phyloP scores from a whole-genome alignment of 768 basidiomycete species.

The Nevesoporus exiguus region DNA sequence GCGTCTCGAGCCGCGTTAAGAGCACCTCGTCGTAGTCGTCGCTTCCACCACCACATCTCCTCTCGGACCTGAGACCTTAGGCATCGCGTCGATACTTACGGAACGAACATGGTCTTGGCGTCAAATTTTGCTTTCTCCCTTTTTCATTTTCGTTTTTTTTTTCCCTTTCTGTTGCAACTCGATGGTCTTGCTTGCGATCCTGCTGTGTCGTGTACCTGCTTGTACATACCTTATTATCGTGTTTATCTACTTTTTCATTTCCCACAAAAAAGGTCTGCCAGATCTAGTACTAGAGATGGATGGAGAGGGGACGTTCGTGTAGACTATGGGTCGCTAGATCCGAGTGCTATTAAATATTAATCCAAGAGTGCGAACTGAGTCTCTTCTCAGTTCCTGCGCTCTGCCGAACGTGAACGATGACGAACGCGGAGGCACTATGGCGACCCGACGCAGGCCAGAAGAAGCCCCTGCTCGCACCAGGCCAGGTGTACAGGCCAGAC shows the following conservation, averaged over 20 bases:
- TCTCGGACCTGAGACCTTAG: constrained; percentile 12
- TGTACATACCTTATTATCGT: constrained; percentile 37
- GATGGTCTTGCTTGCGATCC: constrained; percentile 21
- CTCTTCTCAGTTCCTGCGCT: neutral
- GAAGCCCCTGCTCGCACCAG: neutral
- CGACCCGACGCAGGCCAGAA: constrained; percentile 1
- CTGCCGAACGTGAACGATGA: neutral
- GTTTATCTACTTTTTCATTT: constrained; percentile 25
- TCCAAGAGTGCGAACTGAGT: neutral
- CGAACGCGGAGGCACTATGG: neutral
- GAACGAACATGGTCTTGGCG: constrained; percentile 10
- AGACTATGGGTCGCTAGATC: constrained; percentile 2
- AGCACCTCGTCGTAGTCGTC: constrained; percentile 18
- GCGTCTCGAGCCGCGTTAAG: constrained; percentile 57
- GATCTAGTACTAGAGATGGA: constrained; percentile 4
- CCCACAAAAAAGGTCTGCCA: neutral
- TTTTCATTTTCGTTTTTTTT: neutral
- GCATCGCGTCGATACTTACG: constrained; percentile 16
- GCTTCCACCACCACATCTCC: neutral
- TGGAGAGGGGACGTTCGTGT: neutral
- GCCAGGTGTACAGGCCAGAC: constrained; percentile 50
- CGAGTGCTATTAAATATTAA: neutral
- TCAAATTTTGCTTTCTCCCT: neutral
- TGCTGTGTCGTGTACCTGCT: constrained; percentile 28
- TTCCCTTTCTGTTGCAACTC: constrained; percentile 10